These are phyloP conservation scores for Halenospora varia DNA, from an alignment of 495 filamentous ascomycete species.

Conservation along the genomic window DNA sequence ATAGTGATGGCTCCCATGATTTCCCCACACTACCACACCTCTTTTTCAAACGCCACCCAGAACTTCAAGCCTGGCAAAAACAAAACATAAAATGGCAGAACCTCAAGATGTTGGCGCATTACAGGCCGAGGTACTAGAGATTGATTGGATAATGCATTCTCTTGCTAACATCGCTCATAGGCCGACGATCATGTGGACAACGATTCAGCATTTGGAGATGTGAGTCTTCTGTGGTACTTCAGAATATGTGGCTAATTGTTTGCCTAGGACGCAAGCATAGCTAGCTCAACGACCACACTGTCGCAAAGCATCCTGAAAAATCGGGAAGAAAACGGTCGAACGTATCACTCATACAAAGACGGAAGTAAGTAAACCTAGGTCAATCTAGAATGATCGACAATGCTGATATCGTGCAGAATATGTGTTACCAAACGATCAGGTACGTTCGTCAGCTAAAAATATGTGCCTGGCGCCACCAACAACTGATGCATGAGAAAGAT, in stretches of 20 bases:
- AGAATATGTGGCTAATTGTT: background rate
- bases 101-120: too few relatives aligned
- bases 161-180: too few relatives aligned
- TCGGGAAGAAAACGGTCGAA: conserved; percentile 30
- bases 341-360: conserved; percentile 34
- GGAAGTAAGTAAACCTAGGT: conserved; percentile 32
- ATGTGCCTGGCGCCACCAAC: too few relatives aligned
- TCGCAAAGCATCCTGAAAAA: conserved; percentile 31
- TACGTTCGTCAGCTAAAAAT: conserved; percentile 5
- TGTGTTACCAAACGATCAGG: conserved; percentile 35
- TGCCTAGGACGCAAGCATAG: background rate
- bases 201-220: background rate
- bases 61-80: too few relatives aligned
- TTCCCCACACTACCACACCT: too few relatives aligned
- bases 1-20: too few relatives aligned
- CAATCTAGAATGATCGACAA: conserved; percentile 11
- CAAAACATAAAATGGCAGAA: too few relatives aligned
- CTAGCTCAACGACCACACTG: background rate
- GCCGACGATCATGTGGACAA: background rate
- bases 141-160: too few relatives aligned
- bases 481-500: too few relatives aligned
- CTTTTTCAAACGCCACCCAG: too few relatives aligned
- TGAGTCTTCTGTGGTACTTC: background rate
- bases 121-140: too few relatives aligned
- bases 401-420: conserved; percentile 24